Base-by-base conservation (phyloP, 2,329 filamentous ascomycete genomes). In the Aphanocladium album region DNA sequence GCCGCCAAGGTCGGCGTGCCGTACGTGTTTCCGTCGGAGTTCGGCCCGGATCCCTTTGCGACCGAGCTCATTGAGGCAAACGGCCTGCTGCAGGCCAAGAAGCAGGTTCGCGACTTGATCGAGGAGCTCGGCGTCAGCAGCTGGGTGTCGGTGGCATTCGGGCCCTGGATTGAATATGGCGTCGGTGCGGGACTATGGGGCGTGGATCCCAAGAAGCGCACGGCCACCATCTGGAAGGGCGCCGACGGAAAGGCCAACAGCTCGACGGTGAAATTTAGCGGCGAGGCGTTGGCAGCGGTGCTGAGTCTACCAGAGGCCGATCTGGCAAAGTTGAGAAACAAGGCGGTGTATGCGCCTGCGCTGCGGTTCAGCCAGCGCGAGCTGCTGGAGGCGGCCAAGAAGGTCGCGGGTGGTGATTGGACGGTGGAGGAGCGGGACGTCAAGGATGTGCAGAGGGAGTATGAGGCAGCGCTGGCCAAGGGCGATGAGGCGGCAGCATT, bases 161-260 rank as follows among this genome's bases (percentile, higher is more conserved):
- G 66, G 46, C 71, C 69, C 2, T 75, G 72, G 72, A 66, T 72
- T 27, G 70, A 74, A 56, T 73, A 67, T 64, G 66, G 67, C 43
- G 62, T 74, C 53, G 53, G 53, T 7, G 33, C 62, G 3, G 71
- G 70, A 11, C 62, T 70, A 33, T 67, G 70, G 53, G 72, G 72
- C 1, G 67, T 76, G 54, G 68, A 76, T 60, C 21, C 72, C 39
- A 67, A 66, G 60, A 64, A 63, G 2, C 67, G 67, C 45, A 69
- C 65, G 7, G 74, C 71, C 8, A 62, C 64, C 6, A 63, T 76
- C 47, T 70, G 67, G 52, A 69, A 71, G 60, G 65, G 67, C 14
- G 73, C 72, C n/a, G 64, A 68, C 39, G 61, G 58, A 2, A 68
- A 65, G 41, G 65, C 65, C 12, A 73, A 68, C 56, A 66, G 68